Evolutionary conservation across 495 filamentous ascomycete genomes (phyloP).

Genomic region (Lindgomyces ingoldianus): DNA sequence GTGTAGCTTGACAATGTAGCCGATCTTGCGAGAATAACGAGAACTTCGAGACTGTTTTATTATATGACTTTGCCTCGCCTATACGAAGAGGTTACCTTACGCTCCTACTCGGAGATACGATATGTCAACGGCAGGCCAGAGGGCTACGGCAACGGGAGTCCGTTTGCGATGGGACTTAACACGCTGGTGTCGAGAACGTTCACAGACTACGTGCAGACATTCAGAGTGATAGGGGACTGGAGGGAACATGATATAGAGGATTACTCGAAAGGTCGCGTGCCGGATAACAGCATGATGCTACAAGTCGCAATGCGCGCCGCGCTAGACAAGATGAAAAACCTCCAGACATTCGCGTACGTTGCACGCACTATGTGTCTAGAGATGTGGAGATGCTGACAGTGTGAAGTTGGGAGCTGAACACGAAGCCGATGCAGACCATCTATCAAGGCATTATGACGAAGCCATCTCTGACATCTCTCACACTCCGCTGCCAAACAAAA

Average conservation of each 20-base stretch:
- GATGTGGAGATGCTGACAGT: conserved; percentile 17
- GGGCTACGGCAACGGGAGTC: conserved; percentile 62
- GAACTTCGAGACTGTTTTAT: conserved; percentile 63
- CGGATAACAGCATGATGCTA: conserved; percentile 65
- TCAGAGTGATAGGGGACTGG: conserved; percentile 60
- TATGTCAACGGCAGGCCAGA: conserved; percentile 61
- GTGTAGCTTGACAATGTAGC: conserved; percentile 56
- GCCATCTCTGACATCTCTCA: conserved; percentile 55
- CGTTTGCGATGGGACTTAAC: conserved; percentile 65
- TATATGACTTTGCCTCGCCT: conserved; percentile 66
- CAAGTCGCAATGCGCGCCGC: conserved; percentile 61
- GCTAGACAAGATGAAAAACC: conserved; percentile 58
- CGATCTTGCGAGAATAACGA: conserved; percentile 60
- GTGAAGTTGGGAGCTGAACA: conserved; percentile 61
- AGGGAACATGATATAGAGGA: conserved; percentile 60
- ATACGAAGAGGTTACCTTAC: conserved; percentile 58
- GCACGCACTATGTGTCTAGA: background rate
- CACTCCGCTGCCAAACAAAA: conserved; percentile 57
- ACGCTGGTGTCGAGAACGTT: conserved; percentile 59
- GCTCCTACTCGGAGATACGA: conserved; percentile 61
- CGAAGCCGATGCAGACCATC: conserved; percentile 62
- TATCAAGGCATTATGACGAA: conserved; percentile 57
- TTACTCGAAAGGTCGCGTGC: conserved; percentile 59
- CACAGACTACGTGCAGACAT: conserved; percentile 54
- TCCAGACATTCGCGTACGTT: conserved; percentile 55